Conservation (phyloP, 208 protist genomes). For the Trichomonas vaginalis region DNA sequence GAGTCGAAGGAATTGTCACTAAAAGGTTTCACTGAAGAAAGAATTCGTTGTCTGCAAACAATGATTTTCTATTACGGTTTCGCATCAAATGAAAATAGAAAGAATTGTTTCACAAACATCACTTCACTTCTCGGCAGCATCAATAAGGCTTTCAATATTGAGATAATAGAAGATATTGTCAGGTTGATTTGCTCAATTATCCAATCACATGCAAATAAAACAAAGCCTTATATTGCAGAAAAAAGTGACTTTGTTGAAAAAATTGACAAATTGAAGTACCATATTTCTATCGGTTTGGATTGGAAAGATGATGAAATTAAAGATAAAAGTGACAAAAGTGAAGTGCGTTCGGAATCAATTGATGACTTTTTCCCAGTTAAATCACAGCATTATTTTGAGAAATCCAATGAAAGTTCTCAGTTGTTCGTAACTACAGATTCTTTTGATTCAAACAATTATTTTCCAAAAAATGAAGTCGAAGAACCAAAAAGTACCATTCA, state of each 20-base stretch:
- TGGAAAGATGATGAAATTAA: too few relatives aligned
- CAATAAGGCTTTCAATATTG: too few relatives aligned
- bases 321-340: too few relatives aligned
- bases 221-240: neutral
- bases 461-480: neutral
- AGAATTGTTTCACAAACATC: neutral
- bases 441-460: neutral
- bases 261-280: neutral
- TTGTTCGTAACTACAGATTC: too few relatives aligned
- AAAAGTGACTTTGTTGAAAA: neutral
- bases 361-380: neutral
- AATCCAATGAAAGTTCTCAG: neutral
- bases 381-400: neutral
- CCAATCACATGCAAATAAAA: neutral
- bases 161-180: neutral
- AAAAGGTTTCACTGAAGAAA: neutral
- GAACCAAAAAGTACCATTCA: neutral
- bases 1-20: neutral
- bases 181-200: neutral
- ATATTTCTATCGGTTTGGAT: too few relatives aligned
- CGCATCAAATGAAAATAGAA: neutral
- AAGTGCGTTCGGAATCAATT: too few relatives aligned
- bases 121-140: neutral
- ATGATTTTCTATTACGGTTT: neutral
- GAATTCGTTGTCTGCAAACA: neutral